A percentile compares a stretch with the other conserved stretches of the same genome.
Evolutionary conservation across 805 yeast genomes (phyloP).

Genomic region (Starmerella cellae): DNA sequence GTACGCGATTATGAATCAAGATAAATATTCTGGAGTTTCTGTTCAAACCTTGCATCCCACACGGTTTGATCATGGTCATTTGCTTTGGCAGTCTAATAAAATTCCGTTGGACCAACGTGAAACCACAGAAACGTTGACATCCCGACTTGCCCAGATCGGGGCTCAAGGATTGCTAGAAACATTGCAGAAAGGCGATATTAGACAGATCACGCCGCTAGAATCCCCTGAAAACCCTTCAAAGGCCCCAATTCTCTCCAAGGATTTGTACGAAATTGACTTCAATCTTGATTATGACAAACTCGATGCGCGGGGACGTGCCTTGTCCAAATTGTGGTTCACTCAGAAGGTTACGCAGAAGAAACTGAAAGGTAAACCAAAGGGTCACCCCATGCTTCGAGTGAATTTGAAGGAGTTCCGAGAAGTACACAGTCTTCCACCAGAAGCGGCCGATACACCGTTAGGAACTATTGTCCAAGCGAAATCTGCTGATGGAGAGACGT

Average conservation of each 20-base stretch:
- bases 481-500: not conserved
- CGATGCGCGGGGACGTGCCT: conserved; percentile 20
- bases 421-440: not conserved
- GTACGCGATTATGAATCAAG: conserved; percentile 53
- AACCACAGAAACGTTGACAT: conserved; percentile 35
- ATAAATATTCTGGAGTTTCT: conserved; percentile 61
- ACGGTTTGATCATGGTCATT: conserved; percentile 66
- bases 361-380: conserved; percentile 7
- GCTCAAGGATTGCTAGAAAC: conserved; percentile 42
- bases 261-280: conserved; percentile 11
- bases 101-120: conserved; percentile 34
- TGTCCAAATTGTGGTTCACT: conserved; percentile 17
- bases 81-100: conserved; percentile 45
- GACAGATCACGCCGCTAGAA: not conserved
- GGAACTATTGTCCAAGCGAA: conserved; percentile 3
- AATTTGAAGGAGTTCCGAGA: conserved; percentile 13
- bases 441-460: not conserved
- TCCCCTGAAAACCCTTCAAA: conserved; percentile 1
- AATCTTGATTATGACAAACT: not conserved
- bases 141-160: conserved; percentile 46
- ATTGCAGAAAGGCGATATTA: not conserved
- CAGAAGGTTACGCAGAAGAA: conserved; percentile 9
- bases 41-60: conserved; percentile 84
- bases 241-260: conserved; percentile 13
- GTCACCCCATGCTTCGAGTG: conserved; percentile 11